These are phyloP conservation scores for Auriscalpium microsporum DNA, from an alignment of 768 basidiomycete species.

Conservation along the genomic window DNA sequence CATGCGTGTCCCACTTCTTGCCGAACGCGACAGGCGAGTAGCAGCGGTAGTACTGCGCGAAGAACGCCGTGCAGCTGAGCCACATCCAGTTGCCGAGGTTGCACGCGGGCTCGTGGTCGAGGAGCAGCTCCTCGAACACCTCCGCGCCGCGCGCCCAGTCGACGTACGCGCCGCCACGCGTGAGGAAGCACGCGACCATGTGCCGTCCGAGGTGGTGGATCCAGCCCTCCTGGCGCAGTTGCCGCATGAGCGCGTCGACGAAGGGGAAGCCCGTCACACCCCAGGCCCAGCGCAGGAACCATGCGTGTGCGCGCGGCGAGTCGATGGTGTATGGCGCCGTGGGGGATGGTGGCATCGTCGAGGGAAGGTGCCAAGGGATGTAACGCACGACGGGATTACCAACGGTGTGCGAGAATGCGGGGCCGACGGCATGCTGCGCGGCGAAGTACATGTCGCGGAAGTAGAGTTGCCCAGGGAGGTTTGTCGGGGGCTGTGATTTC, in stretches of 20 bases:
- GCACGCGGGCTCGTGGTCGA: constrained; percentile 2
- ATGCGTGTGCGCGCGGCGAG: constrained; percentile 2
- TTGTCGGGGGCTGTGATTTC: not conserved
- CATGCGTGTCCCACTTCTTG: not conserved
- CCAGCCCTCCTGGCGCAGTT: constrained; percentile 11
- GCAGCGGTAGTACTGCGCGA: not conserved
- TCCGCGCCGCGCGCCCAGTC: constrained; percentile 18
- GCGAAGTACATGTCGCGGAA: constrained; percentile 10
- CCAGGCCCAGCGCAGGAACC: constrained; percentile 1
- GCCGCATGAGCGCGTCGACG: constrained; percentile 18
- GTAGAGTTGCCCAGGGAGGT: constrained; percentile 2
- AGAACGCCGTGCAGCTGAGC: constrained; percentile 4
- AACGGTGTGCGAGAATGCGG: constrained; percentile 1
- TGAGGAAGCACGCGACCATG: constrained; percentile 22
- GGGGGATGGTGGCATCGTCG: not conserved
- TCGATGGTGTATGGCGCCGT: not conserved
- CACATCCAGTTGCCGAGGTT: constrained; percentile 4
- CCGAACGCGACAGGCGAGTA: constrained; percentile 3
- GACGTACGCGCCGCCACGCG: constrained; percentile 21
- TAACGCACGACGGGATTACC: constrained; percentile 5
- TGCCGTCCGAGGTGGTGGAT: constrained; percentile 19
- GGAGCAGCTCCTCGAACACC: constrained; percentile 8
- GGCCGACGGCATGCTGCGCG: constrained; percentile 1
- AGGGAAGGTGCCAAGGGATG: constrained; percentile 1
- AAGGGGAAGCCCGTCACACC: constrained; percentile 3